phyloP scores from a whole-genome alignment of 2,329 filamentous ascomycete species.

The Fusarium pininemorale region DNA sequence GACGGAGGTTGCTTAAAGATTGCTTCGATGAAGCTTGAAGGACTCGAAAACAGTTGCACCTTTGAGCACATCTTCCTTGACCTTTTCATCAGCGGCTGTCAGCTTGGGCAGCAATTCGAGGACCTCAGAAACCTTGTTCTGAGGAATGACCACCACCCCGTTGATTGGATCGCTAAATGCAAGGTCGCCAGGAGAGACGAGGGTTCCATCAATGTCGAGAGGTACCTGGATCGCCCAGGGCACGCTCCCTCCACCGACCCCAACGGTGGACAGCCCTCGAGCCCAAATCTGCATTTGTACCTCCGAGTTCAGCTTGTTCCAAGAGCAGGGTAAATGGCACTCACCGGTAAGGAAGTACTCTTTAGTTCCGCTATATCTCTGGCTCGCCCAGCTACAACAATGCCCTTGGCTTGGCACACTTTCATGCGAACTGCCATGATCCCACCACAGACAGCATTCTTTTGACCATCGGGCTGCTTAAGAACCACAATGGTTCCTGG shows the following conservation, averaged over 20 bases:
- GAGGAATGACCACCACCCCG: constrained; percentile 74
- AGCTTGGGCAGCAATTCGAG: constrained; percentile 66
- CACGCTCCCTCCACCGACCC: constrained; percentile 64
- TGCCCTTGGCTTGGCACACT: constrained; percentile 64
- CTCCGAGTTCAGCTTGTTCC: constrained; percentile 30
- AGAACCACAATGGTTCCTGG: constrained; percentile 71
- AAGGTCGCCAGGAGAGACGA: constrained; percentile 67
- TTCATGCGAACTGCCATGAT: constrained; percentile 79
- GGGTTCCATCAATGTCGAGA: constrained; percentile 54
- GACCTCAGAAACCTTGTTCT: constrained; percentile 66
- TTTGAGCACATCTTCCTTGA: constrained; percentile 70
- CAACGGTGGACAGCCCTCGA: constrained; percentile 65
- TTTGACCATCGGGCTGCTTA: constrained; percentile 70
- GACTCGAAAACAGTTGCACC: constrained; percentile 72
- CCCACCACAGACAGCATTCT: constrained; percentile 78
- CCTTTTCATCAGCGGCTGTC: constrained; percentile 63
- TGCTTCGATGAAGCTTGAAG: constrained; percentile 66
- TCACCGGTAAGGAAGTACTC: constrained; percentile 64
- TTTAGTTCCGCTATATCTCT: constrained; percentile 71
- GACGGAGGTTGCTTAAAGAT: constrained; percentile 36
- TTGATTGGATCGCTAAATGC: constrained; percentile 76
- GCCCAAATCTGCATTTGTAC: constrained; percentile 60
- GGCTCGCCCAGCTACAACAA: constrained; percentile 74
- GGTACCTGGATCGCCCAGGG: constrained; percentile 63
- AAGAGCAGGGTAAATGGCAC: constrained; percentile 40